These are phyloP conservation scores for Cadophora malorum DNA, from an alignment of 2,329 filamentous ascomycete genomes.

Conservation along the genomic window DNA sequence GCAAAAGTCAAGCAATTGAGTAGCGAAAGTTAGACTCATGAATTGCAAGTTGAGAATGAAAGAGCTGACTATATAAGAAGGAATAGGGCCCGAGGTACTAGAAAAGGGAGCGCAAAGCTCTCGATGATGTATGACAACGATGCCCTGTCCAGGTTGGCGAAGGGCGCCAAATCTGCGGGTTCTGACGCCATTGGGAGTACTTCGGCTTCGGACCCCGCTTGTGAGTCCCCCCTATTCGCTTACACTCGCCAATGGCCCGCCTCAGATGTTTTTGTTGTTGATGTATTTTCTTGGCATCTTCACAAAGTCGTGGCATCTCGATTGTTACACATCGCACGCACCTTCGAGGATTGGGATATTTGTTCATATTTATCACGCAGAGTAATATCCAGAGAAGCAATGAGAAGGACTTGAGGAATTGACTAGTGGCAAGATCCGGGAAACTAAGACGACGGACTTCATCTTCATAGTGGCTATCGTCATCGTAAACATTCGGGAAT, in stretches of 20 bases:
- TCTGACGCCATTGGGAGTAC: background rate
- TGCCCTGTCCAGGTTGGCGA: conserved; percentile 1
- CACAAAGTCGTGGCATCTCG: background rate
- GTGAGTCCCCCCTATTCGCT: conserved; percentile 18
- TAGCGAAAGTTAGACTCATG: background rate
- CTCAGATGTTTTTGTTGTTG: background rate
- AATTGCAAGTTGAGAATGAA: background rate
- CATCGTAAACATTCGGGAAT: background rate
- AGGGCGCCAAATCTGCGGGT: conserved; percentile 5
- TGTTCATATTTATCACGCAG: background rate
- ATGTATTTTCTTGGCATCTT: background rate
- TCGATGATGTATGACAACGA: background rate
- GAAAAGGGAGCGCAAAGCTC: background rate
- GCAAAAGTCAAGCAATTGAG: background rate
- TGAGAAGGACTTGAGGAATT: background rate
- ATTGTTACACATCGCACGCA: background rate
- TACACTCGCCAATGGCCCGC: background rate
- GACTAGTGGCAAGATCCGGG: background rate
- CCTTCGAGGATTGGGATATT: background rate
- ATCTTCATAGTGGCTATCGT: background rate
- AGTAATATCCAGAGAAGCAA: background rate
- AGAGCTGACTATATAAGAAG: background rate
- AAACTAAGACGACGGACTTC: background rate
- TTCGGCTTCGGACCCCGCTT: background rate
- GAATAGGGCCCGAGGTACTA: background rate